Percentiles rank a stretch among this genome's conserved stretches.
These are phyloP conservation scores for Pseudopithomyces chartarum DNA, from an alignment of 2,329 filamentous ascomycete genomes.

Conservation along the genomic window DNA sequence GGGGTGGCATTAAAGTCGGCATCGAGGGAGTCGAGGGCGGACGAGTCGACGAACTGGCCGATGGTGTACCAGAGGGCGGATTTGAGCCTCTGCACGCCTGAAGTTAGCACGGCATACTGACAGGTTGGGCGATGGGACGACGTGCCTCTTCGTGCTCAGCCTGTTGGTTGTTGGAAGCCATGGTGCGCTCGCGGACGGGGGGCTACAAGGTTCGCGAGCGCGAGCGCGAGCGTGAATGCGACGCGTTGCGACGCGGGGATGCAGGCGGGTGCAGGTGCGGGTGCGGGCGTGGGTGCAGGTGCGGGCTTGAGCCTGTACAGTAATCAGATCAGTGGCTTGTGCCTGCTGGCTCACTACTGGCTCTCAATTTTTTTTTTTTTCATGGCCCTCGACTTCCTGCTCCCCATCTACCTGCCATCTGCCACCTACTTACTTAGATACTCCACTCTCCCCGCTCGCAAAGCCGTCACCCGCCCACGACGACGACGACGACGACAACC, in stretches of 20 bases:
- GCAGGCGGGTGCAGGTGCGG: too few species aligned
- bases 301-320: too few species aligned
- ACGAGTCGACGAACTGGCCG: conserved; percentile 70
- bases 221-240: not conserved
- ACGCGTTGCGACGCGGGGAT: conserved; percentile 6
- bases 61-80: conserved; percentile 49
- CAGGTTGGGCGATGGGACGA: not conserved
- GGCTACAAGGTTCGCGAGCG: not conserved
- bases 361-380: too few species aligned
- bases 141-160: conserved; percentile 40
- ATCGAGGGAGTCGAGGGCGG: conserved; percentile 67
- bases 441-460: too few species aligned
- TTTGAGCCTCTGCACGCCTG: conserved; percentile 51
- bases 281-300: too few species aligned
- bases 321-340: too few species aligned
- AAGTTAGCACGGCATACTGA: not conserved
- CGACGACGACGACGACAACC: not conserved
- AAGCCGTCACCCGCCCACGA: not conserved
- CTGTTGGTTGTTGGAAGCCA: conserved; percentile 31
- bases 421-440: too few species aligned
- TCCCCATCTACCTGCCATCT: too few species aligned
- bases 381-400: too few species aligned
- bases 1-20: conserved; percentile 83
- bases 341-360: too few species aligned
- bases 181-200: too few species aligned